Percentiles rank a stretch among this genome's conserved stretches.
phyloP scores from a whole-genome alignment of 2,329 filamentous ascomycete genomes.

The Phialemoniopsis sp. region DNA sequence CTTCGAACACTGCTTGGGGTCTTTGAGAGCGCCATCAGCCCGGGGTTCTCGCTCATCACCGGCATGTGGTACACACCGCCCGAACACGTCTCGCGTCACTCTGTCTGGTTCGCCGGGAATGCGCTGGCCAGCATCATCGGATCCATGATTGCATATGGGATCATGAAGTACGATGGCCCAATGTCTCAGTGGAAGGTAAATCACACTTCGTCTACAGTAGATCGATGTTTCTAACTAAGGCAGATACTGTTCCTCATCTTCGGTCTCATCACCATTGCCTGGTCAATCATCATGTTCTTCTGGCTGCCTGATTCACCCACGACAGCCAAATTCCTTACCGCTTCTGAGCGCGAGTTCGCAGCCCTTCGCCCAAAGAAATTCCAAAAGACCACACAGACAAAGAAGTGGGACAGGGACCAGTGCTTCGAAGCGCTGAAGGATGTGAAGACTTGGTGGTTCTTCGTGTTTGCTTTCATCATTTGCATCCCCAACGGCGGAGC shows the following conservation, averaged over 20 bases:
- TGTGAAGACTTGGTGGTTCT: constrained; percentile 24
- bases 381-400: constrained; percentile 1
- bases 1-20: constrained; percentile 35
- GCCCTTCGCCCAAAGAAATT: constrained; percentile 1
- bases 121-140: neutral
- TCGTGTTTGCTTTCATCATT: constrained; percentile 1
- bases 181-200: constrained; percentile 1
- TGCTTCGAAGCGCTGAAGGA: constrained; percentile 20
- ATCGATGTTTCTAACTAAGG: too few species aligned
- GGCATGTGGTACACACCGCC: constrained; percentile 25
- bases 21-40: constrained; percentile 28
- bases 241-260: constrained; percentile 1
- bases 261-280: constrained; percentile 1
- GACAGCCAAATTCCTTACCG: constrained; percentile 15
- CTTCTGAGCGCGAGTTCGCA: neutral
- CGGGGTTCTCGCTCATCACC: constrained; percentile 23
- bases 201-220: too few species aligned
- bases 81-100: constrained; percentile 14
- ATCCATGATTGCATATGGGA: constrained; percentile 6
- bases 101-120: constrained; percentile 2
- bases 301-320: constrained; percentile 11
- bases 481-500: constrained; percentile 2
- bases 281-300: constrained; percentile 6
- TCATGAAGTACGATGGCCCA: neutral
- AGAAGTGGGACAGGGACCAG: constrained; percentile 9